Conservation (phyloP, 2,329 filamentous ascomycete genomes). For the Didymosphaeria variabile region DNA sequence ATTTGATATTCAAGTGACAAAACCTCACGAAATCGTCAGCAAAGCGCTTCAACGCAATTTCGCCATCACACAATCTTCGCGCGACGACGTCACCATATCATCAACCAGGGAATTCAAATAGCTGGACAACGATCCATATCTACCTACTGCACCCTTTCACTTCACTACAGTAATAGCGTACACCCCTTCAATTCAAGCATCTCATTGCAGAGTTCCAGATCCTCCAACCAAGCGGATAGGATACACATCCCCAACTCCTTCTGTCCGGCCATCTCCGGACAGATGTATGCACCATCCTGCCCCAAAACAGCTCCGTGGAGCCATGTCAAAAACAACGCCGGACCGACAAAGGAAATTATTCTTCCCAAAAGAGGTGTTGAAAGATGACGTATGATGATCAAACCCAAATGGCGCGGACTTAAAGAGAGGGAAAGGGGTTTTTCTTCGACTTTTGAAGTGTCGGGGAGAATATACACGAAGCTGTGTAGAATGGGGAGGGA, state of each 20-base stretch:
- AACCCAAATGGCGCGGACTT: neutral
- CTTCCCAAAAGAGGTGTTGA: neutral
- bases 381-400: constrained; percentile 2
- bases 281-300: constrained; percentile 10
- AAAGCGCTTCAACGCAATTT: neutral
- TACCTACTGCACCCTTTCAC: neutral
- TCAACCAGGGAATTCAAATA: neutral
- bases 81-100: neutral
- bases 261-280: neutral
- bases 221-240: constrained; percentile 1
- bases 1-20: too few relatives aligned
- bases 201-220: neutral
- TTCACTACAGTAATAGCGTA: constrained; percentile 5
- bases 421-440: constrained; percentile 5
- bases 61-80: neutral
- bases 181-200: neutral
- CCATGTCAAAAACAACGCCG: constrained; percentile 11
- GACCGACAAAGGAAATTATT: constrained; percentile 3
- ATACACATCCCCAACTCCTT: constrained; percentile 7
- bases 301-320: constrained; percentile 15
- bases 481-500: constrained; percentile 9
- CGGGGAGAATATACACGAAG: constrained; percentile 26
- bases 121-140: neutral
- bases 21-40: neutral
- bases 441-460: neutral